Base-by-base conservation (phyloP, 2,329 filamentous ascomycete genomes). In the Stachybotrys echinatus region DNA sequence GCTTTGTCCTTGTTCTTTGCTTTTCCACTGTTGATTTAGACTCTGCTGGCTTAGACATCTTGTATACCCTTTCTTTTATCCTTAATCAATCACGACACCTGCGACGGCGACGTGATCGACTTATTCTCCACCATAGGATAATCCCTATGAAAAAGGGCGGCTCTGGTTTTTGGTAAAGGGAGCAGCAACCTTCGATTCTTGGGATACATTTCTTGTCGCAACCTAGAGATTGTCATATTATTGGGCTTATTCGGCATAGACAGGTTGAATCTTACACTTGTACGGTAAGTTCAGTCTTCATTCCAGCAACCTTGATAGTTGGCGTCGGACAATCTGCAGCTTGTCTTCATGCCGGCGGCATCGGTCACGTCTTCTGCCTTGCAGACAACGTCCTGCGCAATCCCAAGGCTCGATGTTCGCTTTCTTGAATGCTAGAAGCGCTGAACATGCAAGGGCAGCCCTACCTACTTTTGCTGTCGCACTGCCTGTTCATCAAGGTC, bases 31-130 rank as follows among this genome's bases (percentile, higher is more conserved):
- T 60, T 62, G 62, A 63, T 58, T 66, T 70, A 70, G 67, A 70
- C 64, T n/a, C 64, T 64, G 58, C 63, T 61, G 66, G 61, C 66
- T 69, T 71, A 71, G 68, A 70, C 63, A 62, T 58, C 52, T 47
- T 57, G 6, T 55, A 57, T 59, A 53, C 54, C 47, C 52, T 52
- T 50, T 48, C 45, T 47, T 48, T 47, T 46, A 51, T 57, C 55
- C 57, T 55, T 63, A 56, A 59, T 63, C 56, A 42, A 43, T 43
- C 40, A 12, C 40, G n/a, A 23, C 42, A 21, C 42, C 22, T 22
- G n/a, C 42, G 23, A 17, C 42, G 19, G 20, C 22, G 42, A 23
- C 14, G 27, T 14, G 10, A 34, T 34, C 14, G 27, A 5, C 27
- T 14, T 34, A 8, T 34, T 34, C 27, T 10, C 10, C 14, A 8